Evolutionary conservation across 2,329 filamentous ascomycete species (phyloP), one percentile per base, ranked within the genome.

Genomic region (Chaetomiaceae sp.): DNA sequence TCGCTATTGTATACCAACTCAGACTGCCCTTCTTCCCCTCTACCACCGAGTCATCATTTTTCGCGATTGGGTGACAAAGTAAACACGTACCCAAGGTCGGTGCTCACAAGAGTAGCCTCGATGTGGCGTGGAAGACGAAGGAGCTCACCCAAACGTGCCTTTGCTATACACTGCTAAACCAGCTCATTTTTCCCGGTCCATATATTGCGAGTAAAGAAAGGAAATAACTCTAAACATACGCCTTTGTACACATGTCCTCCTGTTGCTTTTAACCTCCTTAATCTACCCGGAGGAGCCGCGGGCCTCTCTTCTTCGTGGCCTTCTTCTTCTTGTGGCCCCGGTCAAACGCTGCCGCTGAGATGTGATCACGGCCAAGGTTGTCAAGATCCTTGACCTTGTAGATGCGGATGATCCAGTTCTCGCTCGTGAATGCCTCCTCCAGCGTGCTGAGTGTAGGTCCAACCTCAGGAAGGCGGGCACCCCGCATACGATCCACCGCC

Each of bases 301-400:
- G 75, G n/a, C 85, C 87, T 66, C 81, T 82, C 72, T 85, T 85
- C 77, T 88, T 91, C 32, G 72, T 70, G 1, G 77, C 69, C 78
- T 86, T 87, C 85, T 89, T 91, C 81, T 87, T 90, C 81, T 90
- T 91, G 71, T 86, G 83, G 33, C 88, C 88, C 66, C 82, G 84
- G 56, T 90, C 86, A 66, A 92, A 92, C 6, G 85, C 80, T 27
- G 80, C 76, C 2, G 75, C 83, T 0, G 80, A 71, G 5, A 81
- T 81, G 68, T 96, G 92, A 65, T 96, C 90, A 69, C 94, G 84
- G 51, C 90, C 92, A 61, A 99, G 78, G 70, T 97, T 97, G 75
- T 99, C 94, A 55, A 96, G 84, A 65, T 96, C 91, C 78, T 99
- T 99, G 75, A 99, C 94, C 80, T 99, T 99, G 81, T 96, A 99